These are phyloP conservation scores for Beauveria pseudobassiana DNA, from an alignment of 2,329 filamentous ascomycete species.

Conservation along the genomic window DNA sequence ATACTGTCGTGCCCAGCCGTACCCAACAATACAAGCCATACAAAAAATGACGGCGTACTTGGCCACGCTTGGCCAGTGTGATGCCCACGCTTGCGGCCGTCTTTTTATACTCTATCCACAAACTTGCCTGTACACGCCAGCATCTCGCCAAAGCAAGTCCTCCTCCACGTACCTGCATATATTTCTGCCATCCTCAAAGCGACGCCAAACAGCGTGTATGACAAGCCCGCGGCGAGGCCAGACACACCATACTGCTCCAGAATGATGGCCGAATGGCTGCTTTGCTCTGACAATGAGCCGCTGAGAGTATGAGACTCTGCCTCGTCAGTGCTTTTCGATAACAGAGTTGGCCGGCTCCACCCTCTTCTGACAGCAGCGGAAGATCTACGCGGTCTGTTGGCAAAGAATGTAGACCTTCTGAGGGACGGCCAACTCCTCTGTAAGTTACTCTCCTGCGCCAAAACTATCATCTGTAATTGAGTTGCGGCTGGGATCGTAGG, in stretches of 20 bases:
- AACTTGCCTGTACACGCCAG: background rate
- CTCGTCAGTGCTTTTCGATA: no score
- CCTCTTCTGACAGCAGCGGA: no score
- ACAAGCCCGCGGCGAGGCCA: background rate
- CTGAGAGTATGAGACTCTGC: no score
- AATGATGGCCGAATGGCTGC: background rate
- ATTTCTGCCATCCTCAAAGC: background rate
- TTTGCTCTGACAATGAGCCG: background rate
- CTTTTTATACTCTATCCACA: background rate
- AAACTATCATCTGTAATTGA: background rate
- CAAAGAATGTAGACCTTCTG: no score
- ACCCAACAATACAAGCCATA: background rate
- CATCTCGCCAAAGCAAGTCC: background rate
- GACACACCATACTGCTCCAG: constrained; percentile 3
- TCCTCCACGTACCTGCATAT: background rate
- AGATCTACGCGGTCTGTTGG: no score
- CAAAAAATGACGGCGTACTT: background rate
- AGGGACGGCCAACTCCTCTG: no score
- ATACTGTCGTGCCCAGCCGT: background rate
- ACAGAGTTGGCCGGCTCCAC: no score
- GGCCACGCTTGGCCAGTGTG: background rate
- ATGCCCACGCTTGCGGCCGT: background rate
- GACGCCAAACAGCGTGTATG: background rate
- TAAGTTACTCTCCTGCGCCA: no score
- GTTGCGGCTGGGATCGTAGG: background rate